A percentile compares a stretch with the other conserved stretches of the same genome.
Conservation (phyloP, 768 basidiomycete genomes). For the Russula abietina region DNA sequence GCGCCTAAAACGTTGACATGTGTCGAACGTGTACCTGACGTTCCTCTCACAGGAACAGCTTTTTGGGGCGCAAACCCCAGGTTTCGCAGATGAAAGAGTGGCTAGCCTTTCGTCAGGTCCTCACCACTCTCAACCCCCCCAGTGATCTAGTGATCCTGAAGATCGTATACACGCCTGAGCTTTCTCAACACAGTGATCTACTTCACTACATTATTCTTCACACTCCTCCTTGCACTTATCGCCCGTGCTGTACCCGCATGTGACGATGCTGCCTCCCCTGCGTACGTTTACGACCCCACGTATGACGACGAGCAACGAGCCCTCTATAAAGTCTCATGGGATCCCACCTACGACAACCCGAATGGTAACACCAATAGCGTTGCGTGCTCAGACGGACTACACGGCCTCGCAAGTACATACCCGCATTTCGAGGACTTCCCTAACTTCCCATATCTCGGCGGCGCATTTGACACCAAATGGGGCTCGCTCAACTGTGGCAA, state of each 20-base stretch:
- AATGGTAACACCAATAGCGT: conserved; percentile 37
- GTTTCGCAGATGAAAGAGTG: neutral
- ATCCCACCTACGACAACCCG: conserved; percentile 40
- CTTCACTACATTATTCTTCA: neutral
- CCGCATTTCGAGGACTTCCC: conserved; percentile 48
- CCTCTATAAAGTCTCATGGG: too few species aligned
- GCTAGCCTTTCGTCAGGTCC: neutral
- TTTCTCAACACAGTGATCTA: neutral
- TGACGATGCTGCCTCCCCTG: neutral
- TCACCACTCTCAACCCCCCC: neutral
- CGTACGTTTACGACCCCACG: neutral
- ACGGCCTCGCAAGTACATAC: conserved; percentile 37
- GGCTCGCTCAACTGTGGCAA: conserved; percentile 44
- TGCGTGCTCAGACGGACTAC: conserved; percentile 39
- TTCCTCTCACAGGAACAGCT: too few species aligned
- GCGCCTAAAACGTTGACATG: too few species aligned
- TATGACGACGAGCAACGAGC: too few species aligned
- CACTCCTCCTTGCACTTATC: neutral
- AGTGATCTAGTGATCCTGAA: too few species aligned
- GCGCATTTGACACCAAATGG: conserved; percentile 40
- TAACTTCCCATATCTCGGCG: conserved; percentile 55
- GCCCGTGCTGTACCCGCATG: neutral
- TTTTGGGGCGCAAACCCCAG: neutral
- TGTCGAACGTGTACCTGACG: too few species aligned
- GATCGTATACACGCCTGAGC: too few species aligned